These are phyloP conservation scores for Pichia sp. DNA, from an alignment of 1,139 yeast genomes.

Conservation along the genomic window DNA sequence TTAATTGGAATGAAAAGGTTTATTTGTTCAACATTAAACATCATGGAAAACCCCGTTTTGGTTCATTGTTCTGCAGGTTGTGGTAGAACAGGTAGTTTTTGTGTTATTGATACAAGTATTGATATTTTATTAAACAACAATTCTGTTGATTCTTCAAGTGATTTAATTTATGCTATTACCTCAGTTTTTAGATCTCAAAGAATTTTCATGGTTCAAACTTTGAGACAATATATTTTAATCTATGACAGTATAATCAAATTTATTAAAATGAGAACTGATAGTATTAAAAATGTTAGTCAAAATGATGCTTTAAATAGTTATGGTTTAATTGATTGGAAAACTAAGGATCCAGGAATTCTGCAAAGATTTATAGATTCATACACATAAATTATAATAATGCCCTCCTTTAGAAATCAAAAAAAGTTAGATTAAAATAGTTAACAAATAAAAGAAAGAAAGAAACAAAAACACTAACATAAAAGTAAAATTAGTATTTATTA, in stretches of 20 bases:
- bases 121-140: slow-evolving; percentile 28
- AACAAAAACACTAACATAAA: neutral
- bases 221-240: slow-evolving; percentile 47
- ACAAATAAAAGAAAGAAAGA: neutral
- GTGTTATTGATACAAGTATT: slow-evolving; percentile 44
- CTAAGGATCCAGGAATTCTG: slow-evolving; percentile 13
- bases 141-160: slow-evolving; percentile 22
- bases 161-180: slow-evolving; percentile 38
- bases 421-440: too few species aligned
- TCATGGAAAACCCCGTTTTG: slow-evolving; percentile 31
- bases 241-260: slow-evolving; percentile 36
- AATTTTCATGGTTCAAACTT: slow-evolving; percentile 53
- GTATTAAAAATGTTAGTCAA: neutral
- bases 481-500: neutral
- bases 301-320: slow-evolving; percentile 5
- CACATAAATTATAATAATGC: neutral
- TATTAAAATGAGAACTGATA: slow-evolving; percentile 12
- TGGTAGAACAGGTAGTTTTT: slow-evolving; percentile 53
- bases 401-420: neutral
- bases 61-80: slow-evolving; percentile 59
- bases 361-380: slow-evolving; percentile 9
- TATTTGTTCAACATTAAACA: slow-evolving; percentile 24
- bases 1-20: slow-evolving; percentile 37
- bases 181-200: slow-evolving; percentile 45
- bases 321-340: slow-evolving; percentile 16